A percentile compares a stretch with the other conserved stretches of the same genome.
Conservation (phyloP, 805 yeast genomes). For the Debaryomyces maramus region DNA sequence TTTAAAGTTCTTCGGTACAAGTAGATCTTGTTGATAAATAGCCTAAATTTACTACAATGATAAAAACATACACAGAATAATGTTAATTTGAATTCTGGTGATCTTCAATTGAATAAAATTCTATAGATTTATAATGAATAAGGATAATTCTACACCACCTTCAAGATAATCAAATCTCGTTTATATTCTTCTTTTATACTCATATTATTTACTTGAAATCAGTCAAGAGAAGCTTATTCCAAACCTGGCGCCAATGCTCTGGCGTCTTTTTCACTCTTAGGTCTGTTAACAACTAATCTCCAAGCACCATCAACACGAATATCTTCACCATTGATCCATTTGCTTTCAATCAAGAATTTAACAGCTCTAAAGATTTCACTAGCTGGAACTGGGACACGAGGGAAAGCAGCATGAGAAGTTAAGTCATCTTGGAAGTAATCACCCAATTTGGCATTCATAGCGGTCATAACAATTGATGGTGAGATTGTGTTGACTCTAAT, state of each 20-base stretch:
- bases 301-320: constrained; percentile 4
- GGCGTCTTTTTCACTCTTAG: constrained; percentile 3
- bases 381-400: constrained; percentile 6
- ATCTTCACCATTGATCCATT: constrained; percentile 5
- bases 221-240: neutral
- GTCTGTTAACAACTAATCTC: constrained; percentile 4
- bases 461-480: constrained; percentile 5
- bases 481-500: constrained; percentile 4
- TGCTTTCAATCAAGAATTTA: constrained; percentile 4
- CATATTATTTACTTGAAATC: too few relatives aligned
- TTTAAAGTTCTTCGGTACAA: too few relatives aligned
- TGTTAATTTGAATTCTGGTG: too few relatives aligned
- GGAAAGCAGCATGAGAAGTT: constrained; percentile 3
- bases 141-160: neutral
- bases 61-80: too few relatives aligned
- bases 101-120: too few relatives aligned
- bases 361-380: constrained; percentile 3
- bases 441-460: constrained; percentile 3
- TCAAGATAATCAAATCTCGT: neutral
- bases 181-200: constrained; percentile 1
- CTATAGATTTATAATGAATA: too few relatives aligned
- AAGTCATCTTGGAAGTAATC: constrained; percentile 5
- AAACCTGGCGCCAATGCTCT: constrained; percentile 4
- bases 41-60: too few relatives aligned
- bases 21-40: too few relatives aligned